Conservation (phyloP, 441 rosid species). For the Populus hybrid region DNA sequence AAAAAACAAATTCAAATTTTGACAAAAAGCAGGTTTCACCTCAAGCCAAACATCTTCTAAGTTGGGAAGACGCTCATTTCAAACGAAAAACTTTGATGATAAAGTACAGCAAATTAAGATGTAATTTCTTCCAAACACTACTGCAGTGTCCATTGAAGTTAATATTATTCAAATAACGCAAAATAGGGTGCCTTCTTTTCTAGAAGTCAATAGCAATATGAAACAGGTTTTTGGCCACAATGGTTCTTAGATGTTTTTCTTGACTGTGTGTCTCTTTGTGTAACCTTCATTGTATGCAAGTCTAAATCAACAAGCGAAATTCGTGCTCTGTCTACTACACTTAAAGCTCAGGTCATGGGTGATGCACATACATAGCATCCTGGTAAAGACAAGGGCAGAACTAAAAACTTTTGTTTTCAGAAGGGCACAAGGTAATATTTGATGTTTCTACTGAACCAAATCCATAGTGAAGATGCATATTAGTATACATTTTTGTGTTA, state of each 20-base stretch:
- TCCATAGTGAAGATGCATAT: neutral
- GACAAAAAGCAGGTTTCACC: no score
- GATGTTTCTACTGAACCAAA: neutral
- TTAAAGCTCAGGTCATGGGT: neutral
- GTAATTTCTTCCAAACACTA: neutral
- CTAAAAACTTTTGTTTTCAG: neutral
- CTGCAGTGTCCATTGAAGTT: neutral
- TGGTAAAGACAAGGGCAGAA: neutral
- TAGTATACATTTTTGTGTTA: neutral
- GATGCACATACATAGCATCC: neutral
- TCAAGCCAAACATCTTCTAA: no score
- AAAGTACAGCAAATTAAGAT: neutral
- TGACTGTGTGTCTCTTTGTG: neutral
- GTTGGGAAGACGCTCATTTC: neutral
- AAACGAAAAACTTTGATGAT: neutral
- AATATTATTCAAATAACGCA: neutral
- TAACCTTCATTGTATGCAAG: neutral
- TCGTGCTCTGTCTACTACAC: neutral
- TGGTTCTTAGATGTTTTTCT: neutral
- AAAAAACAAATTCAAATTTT: no score
- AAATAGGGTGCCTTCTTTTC: neutral
- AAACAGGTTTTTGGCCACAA: neutral
- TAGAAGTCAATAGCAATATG: neutral
- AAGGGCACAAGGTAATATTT: neutral
- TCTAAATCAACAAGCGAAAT: neutral